These are phyloP conservation scores for Sporothrix pseudoabietina DNA, from an alignment of 2,329 filamentous ascomycete genomes.

Conservation along the genomic window DNA sequence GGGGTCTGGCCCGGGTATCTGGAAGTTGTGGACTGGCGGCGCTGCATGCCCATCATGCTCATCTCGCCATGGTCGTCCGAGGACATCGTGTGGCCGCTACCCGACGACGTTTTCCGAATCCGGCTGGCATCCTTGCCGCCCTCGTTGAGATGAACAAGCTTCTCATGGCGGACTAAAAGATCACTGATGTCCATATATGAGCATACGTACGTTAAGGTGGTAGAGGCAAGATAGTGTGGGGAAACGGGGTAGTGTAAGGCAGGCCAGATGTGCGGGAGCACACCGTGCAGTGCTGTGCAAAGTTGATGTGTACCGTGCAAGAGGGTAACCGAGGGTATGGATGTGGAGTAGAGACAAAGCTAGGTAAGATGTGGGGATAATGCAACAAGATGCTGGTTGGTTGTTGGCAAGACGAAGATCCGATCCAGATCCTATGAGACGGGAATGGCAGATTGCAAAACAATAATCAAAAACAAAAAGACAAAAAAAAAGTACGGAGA, in stretches of 20 bases:
- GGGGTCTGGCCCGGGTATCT: slow-evolving; percentile 34
- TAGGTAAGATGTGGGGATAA: neutral
- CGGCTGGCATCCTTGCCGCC: slow-evolving; percentile 57
- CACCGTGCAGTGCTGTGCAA: neutral
- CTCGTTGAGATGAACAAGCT: slow-evolving; percentile 65
- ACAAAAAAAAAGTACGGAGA: neutral
- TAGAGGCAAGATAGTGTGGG: neutral
- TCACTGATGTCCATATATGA: slow-evolving; percentile 65
- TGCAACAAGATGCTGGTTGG: neutral
- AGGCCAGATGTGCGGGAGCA: neutral
- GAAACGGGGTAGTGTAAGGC: neutral
- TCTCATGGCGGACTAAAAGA: slow-evolving; percentile 64
- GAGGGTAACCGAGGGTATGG: slow-evolving; percentile 3
- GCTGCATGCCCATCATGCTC: slow-evolving; percentile 51
- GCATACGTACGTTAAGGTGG: slow-evolving; percentile 43
- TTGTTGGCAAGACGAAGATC: neutral
- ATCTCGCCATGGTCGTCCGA: slow-evolving; percentile 52
- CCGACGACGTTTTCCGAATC: slow-evolving; percentile 56
- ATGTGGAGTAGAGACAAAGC: neutral
- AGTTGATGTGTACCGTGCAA: neutral
- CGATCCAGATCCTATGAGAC: neutral
- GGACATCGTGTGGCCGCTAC: slow-evolving; percentile 47
- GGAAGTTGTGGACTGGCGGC: slow-evolving; percentile 35
- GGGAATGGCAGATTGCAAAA: neutral
- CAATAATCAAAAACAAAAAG: neutral